Evolutionary conservation across 495 filamentous ascomycete species (phyloP), one percentile per base, ranked within the genome.

Genomic region (Neurospora discreta): DNA sequence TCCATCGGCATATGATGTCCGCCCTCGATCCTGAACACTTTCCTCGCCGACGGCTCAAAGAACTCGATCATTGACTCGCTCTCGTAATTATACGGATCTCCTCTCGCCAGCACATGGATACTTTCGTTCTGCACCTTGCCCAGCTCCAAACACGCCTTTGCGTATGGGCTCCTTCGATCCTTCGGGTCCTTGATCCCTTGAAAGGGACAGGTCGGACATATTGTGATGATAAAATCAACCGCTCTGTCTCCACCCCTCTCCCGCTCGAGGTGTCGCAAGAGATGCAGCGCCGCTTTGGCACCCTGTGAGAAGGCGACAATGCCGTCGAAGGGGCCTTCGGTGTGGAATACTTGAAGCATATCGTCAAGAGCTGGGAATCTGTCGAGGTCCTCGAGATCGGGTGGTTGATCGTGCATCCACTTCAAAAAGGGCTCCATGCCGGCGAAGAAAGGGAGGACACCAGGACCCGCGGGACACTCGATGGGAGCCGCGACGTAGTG

Each of bases 231-330:
- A 41, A 80, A 74, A n/a, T 72, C 73, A 4, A 76, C 46, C 42
- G 69, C 40, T 39, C 42, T 41, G 0, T 68, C 70, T 16, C 60
- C 68, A 18, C 74, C 30, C 15, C 26, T 33, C 42, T 68, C 43
- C 46, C 52, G 30, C 74, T 78, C 77, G 10, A 78, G 69, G 26
- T 69, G 36, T 11, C 78, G 52, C 5, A 75, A 42, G 9, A 80
- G 71, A 36, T 77, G 71, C 20, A 74, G 71, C 20, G 70, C 77
- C 2, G 74, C 74, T 68, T 79, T 79, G 1, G 75, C 78, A 6
- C 79, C 79, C 44, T 78, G 77, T 11, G 78, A 80, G 38, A 80
- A 79, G 36, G 71, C 79, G 0, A 80, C 69, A 5, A 80, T n/a
- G 11, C 79, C 79, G 1, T 78, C 76, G 36, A 78, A 75, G 0